Conservation (phyloP, 2,329 filamentous ascomycete species). For the Alternaria rosae region DNA sequence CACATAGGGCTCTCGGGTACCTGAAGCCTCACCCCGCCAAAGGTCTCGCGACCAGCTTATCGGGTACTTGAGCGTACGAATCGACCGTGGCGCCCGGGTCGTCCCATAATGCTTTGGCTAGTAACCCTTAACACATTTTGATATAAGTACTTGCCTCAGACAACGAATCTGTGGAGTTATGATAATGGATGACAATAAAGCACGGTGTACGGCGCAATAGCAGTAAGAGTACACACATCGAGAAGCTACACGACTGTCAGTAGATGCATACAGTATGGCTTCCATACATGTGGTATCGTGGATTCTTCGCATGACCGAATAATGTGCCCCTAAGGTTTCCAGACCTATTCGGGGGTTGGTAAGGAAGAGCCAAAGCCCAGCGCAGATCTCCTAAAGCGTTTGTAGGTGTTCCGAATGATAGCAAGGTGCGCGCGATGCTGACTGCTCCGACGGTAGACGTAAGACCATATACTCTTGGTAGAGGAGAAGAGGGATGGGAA, state of each 20-base stretch:
- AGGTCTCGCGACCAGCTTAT: conserved; percentile 11
- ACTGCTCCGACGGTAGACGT: neutral
- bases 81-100: neutral
- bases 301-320: conserved; percentile 9
- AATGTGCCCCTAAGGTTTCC: neutral
- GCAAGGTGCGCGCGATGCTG: neutral
- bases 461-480: neutral
- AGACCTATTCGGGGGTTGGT: neutral
- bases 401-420: neutral
- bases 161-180: neutral
- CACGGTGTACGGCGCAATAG: neutral
- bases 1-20: conserved; percentile 24
- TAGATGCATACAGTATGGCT: neutral
- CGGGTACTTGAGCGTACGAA: conserved; percentile 10
- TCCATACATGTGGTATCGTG: neutral
- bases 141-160: neutral
- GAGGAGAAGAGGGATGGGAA: neutral
- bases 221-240: neutral
- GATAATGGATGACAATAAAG: neutral
- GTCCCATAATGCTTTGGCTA: neutral
- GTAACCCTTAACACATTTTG: neutral
- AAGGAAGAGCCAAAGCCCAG: neutral
- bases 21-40: conserved; percentile 19
- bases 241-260: neutral
- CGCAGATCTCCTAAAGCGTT: neutral